A percentile compares a stretch with the other conserved stretches of the same genome.
Evolutionary conservation across 306 rosid genomes (phyloP).

Genomic region (Hylodesmum podocarpum): DNA sequence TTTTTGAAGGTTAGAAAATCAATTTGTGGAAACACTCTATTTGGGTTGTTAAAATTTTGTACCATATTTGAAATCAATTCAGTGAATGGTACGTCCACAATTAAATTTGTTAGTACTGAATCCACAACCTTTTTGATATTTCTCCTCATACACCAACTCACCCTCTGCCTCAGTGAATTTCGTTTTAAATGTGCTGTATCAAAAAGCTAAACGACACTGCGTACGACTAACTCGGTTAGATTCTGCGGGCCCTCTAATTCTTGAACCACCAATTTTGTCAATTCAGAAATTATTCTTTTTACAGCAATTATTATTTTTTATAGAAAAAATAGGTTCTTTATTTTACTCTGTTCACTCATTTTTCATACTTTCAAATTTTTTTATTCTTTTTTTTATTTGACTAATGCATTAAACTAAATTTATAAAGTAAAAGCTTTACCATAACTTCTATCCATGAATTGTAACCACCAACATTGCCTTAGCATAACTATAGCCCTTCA

Average conservation of each 20-base stretch:
- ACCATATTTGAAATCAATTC: neutral
- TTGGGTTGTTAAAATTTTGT: no score
- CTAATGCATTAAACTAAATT: no score
- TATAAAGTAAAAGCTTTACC: no score
- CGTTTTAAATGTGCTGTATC: conserved; percentile 10
- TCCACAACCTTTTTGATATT: neutral
- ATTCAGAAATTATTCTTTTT: neutral
- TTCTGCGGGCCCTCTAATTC: conserved; percentile 2
- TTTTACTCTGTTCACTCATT: neutral
- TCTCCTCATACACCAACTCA: neutral
- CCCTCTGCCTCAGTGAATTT: neutral
- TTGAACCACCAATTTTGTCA: neutral
- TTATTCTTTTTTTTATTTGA: no score
- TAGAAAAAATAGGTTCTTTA: neutral
- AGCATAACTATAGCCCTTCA: no score
- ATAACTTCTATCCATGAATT: no score
- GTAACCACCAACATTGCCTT: no score
- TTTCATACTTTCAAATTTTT: neutral
- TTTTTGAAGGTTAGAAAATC: no score
- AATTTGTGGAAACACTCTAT: no score
- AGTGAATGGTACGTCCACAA: no score
- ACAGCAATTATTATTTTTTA: neutral
- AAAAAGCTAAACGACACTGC: neutral
- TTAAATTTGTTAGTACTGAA: neutral
- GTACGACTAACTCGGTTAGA: neutral